Conservation (phyloP, 495 filamentous ascomycete species). For the Cercophora samala region DNA sequence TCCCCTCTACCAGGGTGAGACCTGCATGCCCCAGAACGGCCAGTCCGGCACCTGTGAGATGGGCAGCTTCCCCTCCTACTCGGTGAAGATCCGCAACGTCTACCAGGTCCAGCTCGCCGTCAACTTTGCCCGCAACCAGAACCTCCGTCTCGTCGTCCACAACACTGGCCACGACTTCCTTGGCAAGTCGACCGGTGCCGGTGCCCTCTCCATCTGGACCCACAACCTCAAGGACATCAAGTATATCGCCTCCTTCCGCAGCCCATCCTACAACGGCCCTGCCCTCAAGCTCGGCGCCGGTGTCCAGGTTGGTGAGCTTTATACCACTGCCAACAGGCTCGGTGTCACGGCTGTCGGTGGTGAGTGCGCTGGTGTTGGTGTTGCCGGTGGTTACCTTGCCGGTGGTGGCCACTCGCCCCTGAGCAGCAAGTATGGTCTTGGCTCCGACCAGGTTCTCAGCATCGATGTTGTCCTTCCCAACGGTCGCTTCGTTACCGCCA, state of each 20-base stretch:
- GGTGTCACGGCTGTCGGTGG: constrained; percentile 53
- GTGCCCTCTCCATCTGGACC: constrained; percentile 57
- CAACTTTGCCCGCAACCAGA: constrained; percentile 57
- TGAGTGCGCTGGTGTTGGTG: constrained; percentile 38
- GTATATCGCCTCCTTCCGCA: constrained; percentile 20
- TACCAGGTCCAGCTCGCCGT: constrained; percentile 56
- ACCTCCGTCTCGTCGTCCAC: constrained; percentile 58
- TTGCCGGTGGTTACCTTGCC: constrained; percentile 42
- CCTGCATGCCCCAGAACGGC: constrained; percentile 38
- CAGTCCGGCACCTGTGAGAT: constrained; percentile 46
- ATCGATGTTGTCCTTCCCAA: constrained; percentile 46
- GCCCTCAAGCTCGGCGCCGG: constrained; percentile 59
- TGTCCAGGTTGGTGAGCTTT: constrained; percentile 51
- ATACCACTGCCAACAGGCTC: constrained; percentile 43
- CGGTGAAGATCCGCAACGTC: constrained; percentile 53
- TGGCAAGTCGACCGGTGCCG: constrained; percentile 50
- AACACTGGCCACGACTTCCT: constrained; percentile 67
- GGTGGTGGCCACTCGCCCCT: constrained; percentile 47
- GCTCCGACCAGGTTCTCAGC: constrained; percentile 46
- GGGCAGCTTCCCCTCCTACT: constrained; percentile 57
- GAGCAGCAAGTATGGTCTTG: constrained; percentile 42
- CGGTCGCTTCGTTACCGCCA: constrained; percentile 42
- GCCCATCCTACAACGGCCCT: constrained; percentile 42
- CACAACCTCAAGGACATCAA: constrained; percentile 42
- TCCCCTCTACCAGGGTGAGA: constrained; percentile 32